Base-by-base conservation (phyloP, 1,284 basidiomycete genomes). In the Somion occarium region DNA sequence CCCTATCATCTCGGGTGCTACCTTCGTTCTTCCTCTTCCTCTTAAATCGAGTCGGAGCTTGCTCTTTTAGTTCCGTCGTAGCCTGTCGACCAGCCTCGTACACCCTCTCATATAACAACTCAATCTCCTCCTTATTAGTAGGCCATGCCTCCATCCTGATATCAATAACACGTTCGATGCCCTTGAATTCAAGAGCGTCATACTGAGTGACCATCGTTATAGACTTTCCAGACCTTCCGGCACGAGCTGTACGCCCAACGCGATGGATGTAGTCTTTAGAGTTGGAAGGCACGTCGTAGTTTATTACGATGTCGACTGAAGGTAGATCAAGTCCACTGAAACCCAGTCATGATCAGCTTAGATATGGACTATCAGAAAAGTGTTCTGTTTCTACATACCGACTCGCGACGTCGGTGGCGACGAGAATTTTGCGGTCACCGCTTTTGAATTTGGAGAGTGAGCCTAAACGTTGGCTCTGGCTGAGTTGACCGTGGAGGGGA, bases 201-300 rank as follows among this genome's bases (percentile, higher is more conserved):
- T 98, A 98, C 71, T 98, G 95, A 1, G 94, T 94, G 12, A 97
- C 93, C 25, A 98, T 77, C 7, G 94, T 95, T 58, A 98, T 90
- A 1, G 91, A 86, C 70, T 95, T 95, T 39, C 94, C 95, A 2
- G 91, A 82, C 41, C 94, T 80, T 12, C 94, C 94, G 0, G 94
- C 94, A 66, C 94, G 85, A 2, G 95, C 94, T 30, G 95, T 98
- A 56, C 94, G 82, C 37, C 94, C 94, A n/a, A 98, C 95, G 53
- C 94, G 83, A 67, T 98, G 94, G 51, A 98, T 96, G 67, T 98
- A 98, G 67, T 98, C 95, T 73, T 98, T 98, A 30, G 93, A 96
- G 68, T 98, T 90, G 5, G 91, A 90, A 1, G 94, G 94, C 54
- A 97, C 88, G 66, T 97, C 94, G 66, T 91, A 98, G 70, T 98